Conservation (phyloP, 2,329 filamentous ascomycete species). For the Aureobasidium pullulans region DNA sequence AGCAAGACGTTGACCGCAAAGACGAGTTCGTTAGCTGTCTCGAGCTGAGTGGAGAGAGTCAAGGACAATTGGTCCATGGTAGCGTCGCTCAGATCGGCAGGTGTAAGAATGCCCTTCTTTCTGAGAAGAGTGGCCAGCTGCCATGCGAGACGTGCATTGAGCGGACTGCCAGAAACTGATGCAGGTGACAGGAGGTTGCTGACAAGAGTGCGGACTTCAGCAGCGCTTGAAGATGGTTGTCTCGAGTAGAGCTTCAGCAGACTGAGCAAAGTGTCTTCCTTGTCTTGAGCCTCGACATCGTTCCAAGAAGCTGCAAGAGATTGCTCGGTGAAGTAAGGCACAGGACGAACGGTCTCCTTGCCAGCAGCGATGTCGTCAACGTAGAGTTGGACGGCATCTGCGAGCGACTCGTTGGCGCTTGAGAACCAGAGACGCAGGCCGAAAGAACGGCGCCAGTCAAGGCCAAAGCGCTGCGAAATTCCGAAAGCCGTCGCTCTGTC, state of each 20-base stretch:
- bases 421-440: conserved; percentile 82
- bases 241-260: conserved; percentile 72
- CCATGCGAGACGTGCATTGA: conserved; percentile 74
- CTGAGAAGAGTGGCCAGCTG: conserved; percentile 61
- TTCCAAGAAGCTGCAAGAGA: conserved; percentile 53
- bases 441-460: conserved; percentile 93
- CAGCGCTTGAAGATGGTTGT: conserved; percentile 33
- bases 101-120: conserved; percentile 23
- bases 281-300: conserved; percentile 49
- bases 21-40: conserved; percentile 22
- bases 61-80: conserved; percentile 62
- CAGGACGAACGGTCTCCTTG: conserved; percentile 60
- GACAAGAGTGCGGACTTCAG: conserved; percentile 11
- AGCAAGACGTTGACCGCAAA: conserved; percentile 25
- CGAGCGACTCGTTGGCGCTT: conserved; percentile 62
- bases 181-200: conserved; percentile 63
- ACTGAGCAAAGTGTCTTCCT: conserved; percentile 79
- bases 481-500: conserved; percentile 73
- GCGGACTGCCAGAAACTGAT: conserved; percentile 65
- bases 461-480: conserved; percentile 72
- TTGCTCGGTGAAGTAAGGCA: conserved; percentile 62
- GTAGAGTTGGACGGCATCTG: conserved; percentile 66
- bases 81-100: conserved; percentile 19
- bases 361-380: conserved; percentile 64
- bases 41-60: conserved; percentile 26